Percentiles rank a stretch among this genome's conserved stretches.
phyloP scores from a whole-genome alignment of 2,329 filamentous ascomycete genomes.

The Didymosphaeria variabile region DNA sequence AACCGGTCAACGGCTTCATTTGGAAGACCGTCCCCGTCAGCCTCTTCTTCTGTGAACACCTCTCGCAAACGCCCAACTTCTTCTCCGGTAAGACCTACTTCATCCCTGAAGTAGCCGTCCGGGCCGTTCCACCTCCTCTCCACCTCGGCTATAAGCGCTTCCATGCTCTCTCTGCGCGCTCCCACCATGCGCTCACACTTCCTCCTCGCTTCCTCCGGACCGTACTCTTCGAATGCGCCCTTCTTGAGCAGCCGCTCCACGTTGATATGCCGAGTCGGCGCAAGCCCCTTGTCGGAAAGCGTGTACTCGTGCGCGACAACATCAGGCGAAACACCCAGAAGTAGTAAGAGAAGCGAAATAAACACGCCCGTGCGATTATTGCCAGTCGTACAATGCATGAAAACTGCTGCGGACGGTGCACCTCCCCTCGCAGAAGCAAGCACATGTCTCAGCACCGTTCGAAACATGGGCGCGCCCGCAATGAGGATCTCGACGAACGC shows the following conservation, averaged over 20 bases:
- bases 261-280: slow-evolving; percentile 33
- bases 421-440: slow-evolving; percentile 33
- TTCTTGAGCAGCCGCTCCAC: slow-evolving; percentile 60
- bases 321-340: slow-evolving; percentile 69
- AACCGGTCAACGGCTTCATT: not conserved
- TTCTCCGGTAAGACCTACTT: slow-evolving; percentile 25
- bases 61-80: slow-evolving; percentile 26
- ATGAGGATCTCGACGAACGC: slow-evolving; percentile 70
- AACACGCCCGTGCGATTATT: slow-evolving; percentile 79
- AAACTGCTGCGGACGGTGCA: slow-evolving; percentile 56
- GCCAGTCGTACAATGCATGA: slow-evolving; percentile 79
- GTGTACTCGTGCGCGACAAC: slow-evolving; percentile 68
- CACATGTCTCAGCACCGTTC: slow-evolving; percentile 68
- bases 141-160: slow-evolving; percentile 29
- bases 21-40: not conserved
- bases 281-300: slow-evolving; percentile 67
- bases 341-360: slow-evolving; percentile 68
- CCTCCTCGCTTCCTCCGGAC: slow-evolving; percentile 32
- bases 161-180: slow-evolving; percentile 49
- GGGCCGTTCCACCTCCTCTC: slow-evolving; percentile 30
- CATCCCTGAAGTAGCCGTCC: slow-evolving; percentile 30
- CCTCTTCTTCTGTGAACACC: slow-evolving; percentile 22
- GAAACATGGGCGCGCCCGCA: slow-evolving; percentile 62
- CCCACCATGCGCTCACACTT: slow-evolving; percentile 46
- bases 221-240: slow-evolving; percentile 54